Percentiles rank a stretch among this genome's conserved stretches.
Conservation (phyloP, 192 early-diverging fungal genomes). For the Coemansia erecta region DNA sequence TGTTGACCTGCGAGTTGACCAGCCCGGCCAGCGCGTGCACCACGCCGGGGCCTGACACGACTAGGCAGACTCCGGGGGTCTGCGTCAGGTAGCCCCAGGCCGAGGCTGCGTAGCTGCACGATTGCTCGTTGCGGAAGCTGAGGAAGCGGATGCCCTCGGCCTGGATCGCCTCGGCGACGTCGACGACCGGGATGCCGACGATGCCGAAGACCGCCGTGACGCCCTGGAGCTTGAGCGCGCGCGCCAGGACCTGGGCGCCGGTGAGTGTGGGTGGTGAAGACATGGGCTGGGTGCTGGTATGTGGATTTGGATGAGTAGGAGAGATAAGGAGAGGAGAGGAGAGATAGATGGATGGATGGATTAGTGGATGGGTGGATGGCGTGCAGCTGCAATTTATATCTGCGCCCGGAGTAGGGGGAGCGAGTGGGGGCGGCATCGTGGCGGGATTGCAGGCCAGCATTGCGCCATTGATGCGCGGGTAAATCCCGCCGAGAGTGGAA, state of each 20-base stretch:
- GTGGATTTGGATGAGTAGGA: neutral
- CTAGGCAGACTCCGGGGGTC: conserved; percentile 64
- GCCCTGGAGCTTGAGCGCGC: conserved; percentile 57
- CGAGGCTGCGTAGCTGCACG: conserved; percentile 68
- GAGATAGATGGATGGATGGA: neutral
- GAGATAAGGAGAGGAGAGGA: neutral
- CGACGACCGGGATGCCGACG: conserved; percentile 75
- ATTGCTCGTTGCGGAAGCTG: conserved; percentile 75
- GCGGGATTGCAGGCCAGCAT: too few relatives aligned
- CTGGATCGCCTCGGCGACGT: conserved; percentile 71
- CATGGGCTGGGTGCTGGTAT: neutral
- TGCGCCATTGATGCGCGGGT: too few relatives aligned
- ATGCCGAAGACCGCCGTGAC: conserved; percentile 70
- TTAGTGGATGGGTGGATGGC: neutral
- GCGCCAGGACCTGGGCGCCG: conserved; percentile 62
- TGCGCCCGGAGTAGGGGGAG: too few relatives aligned
- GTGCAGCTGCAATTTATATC: neutral
- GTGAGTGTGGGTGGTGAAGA: conserved; percentile 17
- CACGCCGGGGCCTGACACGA: conserved; percentile 70
- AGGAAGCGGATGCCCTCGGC: conserved; percentile 66
- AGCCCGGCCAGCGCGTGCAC: conserved; percentile 70
- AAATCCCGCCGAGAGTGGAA: too few relatives aligned
- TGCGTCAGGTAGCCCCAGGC: conserved; percentile 63
- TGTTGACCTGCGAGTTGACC: conserved; percentile 67
- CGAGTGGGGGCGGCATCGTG: too few relatives aligned